Base-by-base conservation (phyloP, 177 flowering plant genomes). In the Vitis hybrid region DNA sequence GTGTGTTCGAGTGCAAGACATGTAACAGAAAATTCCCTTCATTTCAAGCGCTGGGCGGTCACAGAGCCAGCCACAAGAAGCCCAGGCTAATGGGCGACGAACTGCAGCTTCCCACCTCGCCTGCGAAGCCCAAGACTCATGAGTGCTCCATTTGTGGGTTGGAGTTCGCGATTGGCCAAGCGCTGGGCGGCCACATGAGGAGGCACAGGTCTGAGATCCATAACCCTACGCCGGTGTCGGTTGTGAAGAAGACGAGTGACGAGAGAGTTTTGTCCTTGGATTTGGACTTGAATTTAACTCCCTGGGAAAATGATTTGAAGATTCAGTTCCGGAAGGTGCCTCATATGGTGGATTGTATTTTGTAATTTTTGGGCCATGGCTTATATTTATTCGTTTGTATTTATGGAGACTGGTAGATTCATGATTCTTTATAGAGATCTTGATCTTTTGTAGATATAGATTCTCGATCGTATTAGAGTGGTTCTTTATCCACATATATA, bases 151-250 rank as follows among this genome's bases (percentile, higher is more conserved):
- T 87, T 2, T 87, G 89, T 18, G 91, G 91, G 5, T 61, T 74
- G 5, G 82, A 80, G 56, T 87, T 87, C 61, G 49, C 84, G 0
- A 72, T 81, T 0, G 91, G 91, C 0, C 91, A 87, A 49, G 91
- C 91, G 6, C 72, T 87, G 10, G 91, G 91, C 5, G 91, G 91
- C 3, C 91, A 87, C 67, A 87, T 87, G 91, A 79, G 88, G 70
- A 66, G 85, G 12, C 91, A 87, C 52, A 74, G 85, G 17, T 67
- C 72, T 7, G 54, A 21, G 4, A 23, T 40, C 56, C 52, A 1
- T 11, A 54, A 21, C 15, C 48, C 49, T 1, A 7, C 65, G 30
- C 11, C 60, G 56, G 23, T 58, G 15, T 68, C 83, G 9, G 74
- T 78, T 1, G 5, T 78, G 67, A 75, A 71, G 75, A 82, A 68